Evolutionary conservation across 495 filamentous ascomycete species (phyloP).

Genomic region (Aspergillus carlsbadensis): DNA sequence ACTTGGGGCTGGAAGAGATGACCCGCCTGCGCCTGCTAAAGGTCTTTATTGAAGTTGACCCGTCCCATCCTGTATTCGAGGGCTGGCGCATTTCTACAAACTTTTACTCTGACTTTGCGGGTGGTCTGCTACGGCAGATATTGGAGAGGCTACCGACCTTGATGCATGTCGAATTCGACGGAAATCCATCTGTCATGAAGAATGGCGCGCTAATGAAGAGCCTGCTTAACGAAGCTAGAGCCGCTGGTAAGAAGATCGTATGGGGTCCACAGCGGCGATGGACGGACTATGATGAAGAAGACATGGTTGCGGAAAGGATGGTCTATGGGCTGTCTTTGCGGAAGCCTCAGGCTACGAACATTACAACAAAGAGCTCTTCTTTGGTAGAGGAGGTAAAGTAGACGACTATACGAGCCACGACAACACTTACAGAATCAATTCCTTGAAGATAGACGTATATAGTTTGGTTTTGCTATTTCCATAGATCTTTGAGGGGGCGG

Average conservation of each 20-base stretch:
- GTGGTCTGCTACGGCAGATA: constrained; percentile 55
- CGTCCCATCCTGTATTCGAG: constrained; percentile 67
- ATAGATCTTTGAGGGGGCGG: no score
- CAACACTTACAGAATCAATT: background rate
- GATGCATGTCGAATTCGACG: constrained; percentile 71
- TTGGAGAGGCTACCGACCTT: constrained; percentile 59
- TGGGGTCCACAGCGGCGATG: constrained; percentile 75
- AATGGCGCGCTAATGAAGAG: constrained; percentile 68
- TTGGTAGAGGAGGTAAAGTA: background rate
- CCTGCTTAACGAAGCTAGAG: constrained; percentile 54
- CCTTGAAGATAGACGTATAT: background rate
- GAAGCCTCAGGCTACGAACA: background rate
- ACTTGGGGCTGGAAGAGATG: constrained; percentile 66
- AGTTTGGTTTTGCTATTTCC: no score
- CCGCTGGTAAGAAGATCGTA: constrained; percentile 51
- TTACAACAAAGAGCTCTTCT: background rate
- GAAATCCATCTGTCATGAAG: constrained; percentile 66
- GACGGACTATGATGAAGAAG: constrained; percentile 40
- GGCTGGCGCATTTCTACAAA: constrained; percentile 67
- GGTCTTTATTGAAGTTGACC: constrained; percentile 78
- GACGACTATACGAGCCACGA: background rate
- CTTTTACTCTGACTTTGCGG: constrained; percentile 75
- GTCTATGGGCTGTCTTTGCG: constrained; percentile 13
- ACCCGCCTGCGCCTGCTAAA: constrained; percentile 59
- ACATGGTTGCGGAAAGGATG: constrained; percentile 11